Percentiles rank a stretch among this genome's conserved stretches.
Conservation (phyloP, 768 basidiomycete genomes). For the Amanita exitialis region DNA sequence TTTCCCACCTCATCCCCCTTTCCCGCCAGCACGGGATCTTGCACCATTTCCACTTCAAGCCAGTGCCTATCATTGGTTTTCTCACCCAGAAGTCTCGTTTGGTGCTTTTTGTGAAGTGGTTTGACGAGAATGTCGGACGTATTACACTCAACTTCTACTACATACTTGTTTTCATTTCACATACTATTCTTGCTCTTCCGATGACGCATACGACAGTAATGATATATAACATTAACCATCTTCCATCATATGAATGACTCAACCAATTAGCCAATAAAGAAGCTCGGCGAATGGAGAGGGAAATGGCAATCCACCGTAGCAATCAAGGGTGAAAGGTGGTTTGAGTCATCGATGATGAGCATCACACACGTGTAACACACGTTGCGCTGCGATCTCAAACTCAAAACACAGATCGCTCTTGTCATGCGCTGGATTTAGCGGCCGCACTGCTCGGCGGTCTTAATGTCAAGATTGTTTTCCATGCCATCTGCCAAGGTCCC, state of each 20-base stretch:
- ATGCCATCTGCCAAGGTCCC: background rate
- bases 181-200: conserved; percentile 1
- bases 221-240: background rate
- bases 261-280: background rate
- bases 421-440: background rate
- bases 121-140: background rate
- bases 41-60: background rate
- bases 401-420: conserved; percentile 1
- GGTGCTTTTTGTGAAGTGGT: background rate
- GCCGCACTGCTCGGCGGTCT: background rate
- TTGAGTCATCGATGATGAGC: conserved; percentile 16
- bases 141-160: background rate
- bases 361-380: conserved; percentile 18
- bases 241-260: background rate
- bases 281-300: background rate
- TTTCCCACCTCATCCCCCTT: background rate
- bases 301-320: background rate
- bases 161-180: conserved; percentile 1
- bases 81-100: background rate
- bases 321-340: background rate
- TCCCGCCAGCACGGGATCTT: conserved; percentile 4
- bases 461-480: background rate
- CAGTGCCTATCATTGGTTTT: background rate
- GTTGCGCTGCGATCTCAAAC: conserved; percentile 9
- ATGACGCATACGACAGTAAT: conserved; percentile 1